phyloP scores from a whole-genome alignment of 2,329 filamentous ascomycete species.

The Sporothrix sp. region DNA sequence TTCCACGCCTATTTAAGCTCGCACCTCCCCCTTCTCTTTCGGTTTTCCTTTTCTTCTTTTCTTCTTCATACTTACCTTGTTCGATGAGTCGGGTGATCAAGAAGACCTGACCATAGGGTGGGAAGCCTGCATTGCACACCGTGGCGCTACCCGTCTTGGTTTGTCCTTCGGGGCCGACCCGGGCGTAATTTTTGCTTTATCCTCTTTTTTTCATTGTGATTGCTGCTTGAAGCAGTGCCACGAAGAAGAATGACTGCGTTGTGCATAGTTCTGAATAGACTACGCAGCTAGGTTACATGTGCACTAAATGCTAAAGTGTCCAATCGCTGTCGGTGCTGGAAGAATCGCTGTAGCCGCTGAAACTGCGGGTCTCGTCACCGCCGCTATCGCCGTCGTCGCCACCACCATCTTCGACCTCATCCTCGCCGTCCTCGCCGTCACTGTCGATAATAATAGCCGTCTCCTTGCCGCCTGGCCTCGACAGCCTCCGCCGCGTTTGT shows the following conservation, averaged over 20 bases:
- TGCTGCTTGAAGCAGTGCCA: constrained; percentile 14
- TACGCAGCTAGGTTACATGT: too few species aligned
- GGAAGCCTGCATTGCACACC: constrained; percentile 22
- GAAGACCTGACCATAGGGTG: constrained; percentile 21
- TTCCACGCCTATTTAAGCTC: constrained; percentile 2
- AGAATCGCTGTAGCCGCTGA: not conserved
- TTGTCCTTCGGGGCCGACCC: constrained; percentile 21
- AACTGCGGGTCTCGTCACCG: too few species aligned
- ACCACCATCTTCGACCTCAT: not conserved
- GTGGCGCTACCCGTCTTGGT: constrained; percentile 21
- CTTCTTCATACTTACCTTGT: constrained; percentile 22
- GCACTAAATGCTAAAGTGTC: too few species aligned
- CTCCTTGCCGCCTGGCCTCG: not conserved
- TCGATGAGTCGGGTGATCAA: constrained; percentile 22
- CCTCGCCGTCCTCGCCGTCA: not conserved
- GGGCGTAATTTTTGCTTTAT: constrained; percentile 21
- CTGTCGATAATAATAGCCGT: constrained; percentile 8
- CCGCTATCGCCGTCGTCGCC: not conserved
- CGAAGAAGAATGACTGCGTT: constrained; percentile 10
- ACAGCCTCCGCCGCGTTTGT: too few species aligned
- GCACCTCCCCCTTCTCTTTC: constrained; percentile 2
- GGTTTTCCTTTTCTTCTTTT: constrained; percentile 13
- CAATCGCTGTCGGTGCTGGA: constrained; percentile 4
- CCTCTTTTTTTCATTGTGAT: constrained; percentile 17
- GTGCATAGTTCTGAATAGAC: not conserved